Evolutionary conservation across 1,139 yeast genomes (phyloP), one percentile per base, ranked within the genome.

Genomic region (Yamadazyma aaseri): DNA sequence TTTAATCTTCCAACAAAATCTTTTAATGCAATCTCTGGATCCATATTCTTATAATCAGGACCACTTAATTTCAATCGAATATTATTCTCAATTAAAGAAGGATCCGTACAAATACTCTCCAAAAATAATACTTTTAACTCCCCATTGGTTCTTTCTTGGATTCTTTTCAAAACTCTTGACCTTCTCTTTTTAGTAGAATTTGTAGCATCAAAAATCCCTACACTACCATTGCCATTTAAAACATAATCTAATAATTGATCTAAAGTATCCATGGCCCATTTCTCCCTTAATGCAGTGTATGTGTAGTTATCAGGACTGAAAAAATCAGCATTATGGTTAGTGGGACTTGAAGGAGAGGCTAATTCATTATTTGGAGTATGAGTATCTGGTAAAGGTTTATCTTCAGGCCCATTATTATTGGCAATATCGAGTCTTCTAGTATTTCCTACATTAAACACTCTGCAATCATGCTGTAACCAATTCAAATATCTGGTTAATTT

Each of bases 191-290:
- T 79, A 1, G 97, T 92, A 2, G 96, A 85, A 56, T 92, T 92
- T 4, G 96, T 89, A 1, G 97, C 97, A 60, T 92, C 98, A 51
- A 92, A 82, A 11, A 92, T 87, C 2, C 97, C 98, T 10, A 90
- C 97, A 3, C 90, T 81, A 2, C 97, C 97, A 20, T 81, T 77
- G 0, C 90, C 95, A 17, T 76, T 72, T 34, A 87, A 59, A 5
- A 92, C 76, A 57, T 86, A 90, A 49, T 87, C 94, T 25, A 92
- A 67, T 41, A 92, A 62, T 51, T 84, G 86, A 41, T 87, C 95
- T 39, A 92, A 65, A 0, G 97, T 92, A 46, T 90, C 96, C 80
- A 85, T 81, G 0, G 98, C 98, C 97, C 97, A 90, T 56, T 83
- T 78, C 49, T 92, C 97, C 41, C 97, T 73, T 33, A 89, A 65